phyloP scores from a whole-genome alignment of 768 basidiomycete species.

The Trametes sanguinea region DNA sequence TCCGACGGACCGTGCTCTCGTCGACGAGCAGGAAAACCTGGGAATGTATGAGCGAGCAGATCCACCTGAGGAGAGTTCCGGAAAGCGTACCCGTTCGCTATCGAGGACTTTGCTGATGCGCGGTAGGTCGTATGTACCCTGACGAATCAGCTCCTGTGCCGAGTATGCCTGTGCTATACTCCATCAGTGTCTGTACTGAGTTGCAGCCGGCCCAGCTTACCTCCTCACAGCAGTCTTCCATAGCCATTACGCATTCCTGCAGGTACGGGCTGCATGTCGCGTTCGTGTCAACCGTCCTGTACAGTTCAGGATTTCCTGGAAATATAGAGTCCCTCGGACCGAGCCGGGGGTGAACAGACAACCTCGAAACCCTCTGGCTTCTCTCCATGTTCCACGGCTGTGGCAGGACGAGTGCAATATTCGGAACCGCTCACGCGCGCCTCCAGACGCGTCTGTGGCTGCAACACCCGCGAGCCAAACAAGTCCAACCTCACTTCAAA shows the following conservation, averaged over 20 bases:
- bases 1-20: conserved; percentile 66
- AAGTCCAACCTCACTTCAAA: conserved; percentile 21
- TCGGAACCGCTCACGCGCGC: background rate
- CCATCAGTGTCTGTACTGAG: background rate
- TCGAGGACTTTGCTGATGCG: conserved; percentile 69
- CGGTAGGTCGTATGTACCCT: conserved; percentile 71
- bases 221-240: conserved; percentile 85
- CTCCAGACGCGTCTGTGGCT: conserved; percentile 32
- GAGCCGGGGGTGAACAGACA: conserved; percentile 47
- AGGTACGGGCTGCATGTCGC: conserved; percentile 71
- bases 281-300: conserved; percentile 58
- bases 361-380: conserved; percentile 43
- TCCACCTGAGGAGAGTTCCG: background rate
- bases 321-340: conserved; percentile 67
- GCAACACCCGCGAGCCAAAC: conserved; percentile 16
- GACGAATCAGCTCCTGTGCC: conserved; percentile 66
- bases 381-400: conserved; percentile 20
- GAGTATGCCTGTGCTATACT: conserved; percentile 53
- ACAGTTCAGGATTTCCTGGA: conserved; percentile 62
- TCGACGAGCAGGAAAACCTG: conserved; percentile 77
- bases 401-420: background rate
- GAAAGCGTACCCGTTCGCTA: conserved; percentile 60
- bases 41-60: background rate
- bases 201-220: conserved; percentile 35
- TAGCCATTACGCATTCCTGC: conserved; percentile 72